phyloP scores from a whole-genome alignment of 1,284 basidiomycete species.

The Mycena sp. region DNA sequence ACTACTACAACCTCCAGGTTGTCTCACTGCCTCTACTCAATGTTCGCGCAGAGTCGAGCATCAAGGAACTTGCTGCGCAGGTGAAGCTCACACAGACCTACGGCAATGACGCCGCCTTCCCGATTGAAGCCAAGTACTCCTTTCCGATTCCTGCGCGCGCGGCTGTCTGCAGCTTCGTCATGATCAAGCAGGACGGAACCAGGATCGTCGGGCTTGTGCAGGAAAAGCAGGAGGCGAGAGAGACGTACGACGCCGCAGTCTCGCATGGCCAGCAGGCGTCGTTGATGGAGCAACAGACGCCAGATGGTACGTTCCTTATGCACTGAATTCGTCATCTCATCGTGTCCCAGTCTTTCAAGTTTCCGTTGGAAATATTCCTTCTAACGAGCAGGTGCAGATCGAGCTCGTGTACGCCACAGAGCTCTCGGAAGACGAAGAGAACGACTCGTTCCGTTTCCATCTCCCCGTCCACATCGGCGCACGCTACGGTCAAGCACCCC shows the following conservation, averaged over 20 bases:
- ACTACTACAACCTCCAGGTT: background rate
- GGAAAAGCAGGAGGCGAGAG: slow-evolving; percentile 30
- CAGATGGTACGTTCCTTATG: slow-evolving; percentile 32
- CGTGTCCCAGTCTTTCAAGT: slow-evolving; percentile 24
- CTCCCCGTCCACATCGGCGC: slow-evolving; percentile 24
- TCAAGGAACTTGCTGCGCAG: slow-evolving; percentile 30
- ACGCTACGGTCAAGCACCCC: slow-evolving; percentile 15
- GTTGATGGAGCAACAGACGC: slow-evolving; percentile 30
- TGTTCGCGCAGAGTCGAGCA: slow-evolving; percentile 16
- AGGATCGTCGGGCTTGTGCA: slow-evolving; percentile 25
- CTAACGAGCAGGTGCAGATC: slow-evolving; percentile 27
- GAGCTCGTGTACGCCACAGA: slow-evolving; percentile 34
- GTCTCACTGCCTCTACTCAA: slow-evolving; percentile 22
- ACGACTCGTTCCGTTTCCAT: slow-evolving; percentile 17
- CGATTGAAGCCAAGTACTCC: slow-evolving; percentile 25
- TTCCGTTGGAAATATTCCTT: slow-evolving; percentile 30
- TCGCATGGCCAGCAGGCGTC: slow-evolving; percentile 21
- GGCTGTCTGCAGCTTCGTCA: slow-evolving; percentile 24
- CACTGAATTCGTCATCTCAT: too few relatives aligned
- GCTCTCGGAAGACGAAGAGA: slow-evolving; percentile 31
- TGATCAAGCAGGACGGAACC: slow-evolving; percentile 25
- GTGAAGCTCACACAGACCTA: slow-evolving; percentile 31
- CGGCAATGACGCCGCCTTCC: slow-evolving; percentile 24
- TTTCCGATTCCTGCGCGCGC: slow-evolving; percentile 34
- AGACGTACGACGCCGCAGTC: slow-evolving; percentile 25